A percentile compares a stretch with the other conserved stretches of the same genome.
These are phyloP conservation scores for Rhododendron griersonianum DNA, from an alignment of 148 eudicot genomes.

Conservation along the genomic window DNA sequence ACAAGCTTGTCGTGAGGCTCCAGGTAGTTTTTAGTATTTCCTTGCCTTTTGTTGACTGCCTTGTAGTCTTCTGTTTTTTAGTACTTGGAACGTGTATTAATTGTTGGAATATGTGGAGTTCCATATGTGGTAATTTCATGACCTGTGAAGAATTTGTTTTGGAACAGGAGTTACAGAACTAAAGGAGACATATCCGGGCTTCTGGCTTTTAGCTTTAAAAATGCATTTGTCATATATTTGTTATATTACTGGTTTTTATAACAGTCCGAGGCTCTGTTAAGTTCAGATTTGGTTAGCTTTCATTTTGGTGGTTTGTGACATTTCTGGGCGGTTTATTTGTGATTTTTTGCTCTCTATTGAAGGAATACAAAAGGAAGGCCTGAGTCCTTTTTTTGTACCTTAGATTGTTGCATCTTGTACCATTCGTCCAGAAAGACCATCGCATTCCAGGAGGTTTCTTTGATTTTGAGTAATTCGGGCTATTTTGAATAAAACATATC, in stretches of 20 bases:
- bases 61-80: not conserved
- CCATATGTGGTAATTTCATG: not conserved
- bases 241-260: not conserved
- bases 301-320: not conserved
- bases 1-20: constrained; percentile 25
- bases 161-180: not conserved
- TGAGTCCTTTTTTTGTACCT: not conserved
- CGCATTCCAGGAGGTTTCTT: not conserved
- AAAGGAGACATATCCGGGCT: not conserved
- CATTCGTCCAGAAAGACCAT: not conserved
- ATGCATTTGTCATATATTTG: not conserved
- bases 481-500: not conserved
- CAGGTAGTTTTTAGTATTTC: constrained; percentile 22
- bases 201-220: not conserved
- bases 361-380: not conserved
- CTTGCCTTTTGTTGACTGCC: not conserved
- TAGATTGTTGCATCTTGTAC: not conserved
- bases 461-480: not conserved
- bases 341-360: not conserved
- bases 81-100: not conserved
- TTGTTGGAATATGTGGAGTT: not conserved
- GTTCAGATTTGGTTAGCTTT: not conserved
- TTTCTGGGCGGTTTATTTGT: not conserved
- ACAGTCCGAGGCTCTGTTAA: not conserved
- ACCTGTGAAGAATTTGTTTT: not conserved